Evolutionary conservation across 305 asterid species (phyloP), one percentile per base, ranked within the genome.

Genomic region (Withania somnifera): DNA sequence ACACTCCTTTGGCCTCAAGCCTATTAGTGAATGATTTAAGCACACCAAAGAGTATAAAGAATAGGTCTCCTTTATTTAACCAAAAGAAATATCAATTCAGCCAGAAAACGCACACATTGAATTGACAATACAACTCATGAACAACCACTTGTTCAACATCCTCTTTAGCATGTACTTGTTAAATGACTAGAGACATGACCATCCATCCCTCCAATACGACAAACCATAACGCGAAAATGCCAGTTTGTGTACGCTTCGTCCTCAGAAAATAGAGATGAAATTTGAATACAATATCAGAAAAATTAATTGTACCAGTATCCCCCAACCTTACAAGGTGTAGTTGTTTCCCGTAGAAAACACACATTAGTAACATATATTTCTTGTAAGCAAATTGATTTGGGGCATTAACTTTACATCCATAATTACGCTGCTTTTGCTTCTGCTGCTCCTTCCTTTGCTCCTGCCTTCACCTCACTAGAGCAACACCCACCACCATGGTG

Each of bases 401-500:
- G 40, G 19, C 36, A 63, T 63, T 22, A 77, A 58, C 20, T 80
- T 68, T 38, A 85, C 64, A 57, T 14, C 57, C 50, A 64, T 20
- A 42, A 11, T 87, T 85, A 88, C 86, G 84, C 91, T n/a, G 89
- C 81, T 81, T 87, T 89, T 81, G 79, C 86, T 75, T 82, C 97
- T 67, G 87, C 82, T 20, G 85, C 82, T 34, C 67, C 85, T 11
- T 86, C 84, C 86, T 87, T 89, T 53, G 82, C 91, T 54, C 89
- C 90, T 0, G 85, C 77, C 84, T 89, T 95, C 26, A 36, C 51
- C 19, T 91, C 96, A 14, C 90, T 90, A 71, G 97, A 90, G 89
- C 99, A 95, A 85, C 98, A 95, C 10, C 97, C 98, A 54, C 97
- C 98, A 52, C 94, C 92, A 56, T 93, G 95, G 52, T 91, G 92